Conservation (phyloP, 2,329 filamentous ascomycete species). For the Curvularia eragrostidis region DNA sequence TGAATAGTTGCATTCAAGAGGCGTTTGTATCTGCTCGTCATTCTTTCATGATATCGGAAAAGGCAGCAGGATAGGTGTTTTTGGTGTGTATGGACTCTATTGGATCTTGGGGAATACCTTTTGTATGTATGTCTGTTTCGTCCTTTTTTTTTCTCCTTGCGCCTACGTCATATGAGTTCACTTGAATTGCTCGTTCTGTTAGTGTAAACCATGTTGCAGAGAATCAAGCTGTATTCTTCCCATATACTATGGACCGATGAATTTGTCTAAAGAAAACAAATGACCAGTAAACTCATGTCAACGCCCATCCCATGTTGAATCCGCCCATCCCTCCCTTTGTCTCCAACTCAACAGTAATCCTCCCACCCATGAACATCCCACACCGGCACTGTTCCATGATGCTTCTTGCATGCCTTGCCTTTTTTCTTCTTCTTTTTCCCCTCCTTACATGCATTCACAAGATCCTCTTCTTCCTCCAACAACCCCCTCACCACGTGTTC, state of each 20-base stretch:
- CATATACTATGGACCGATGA: neutral
- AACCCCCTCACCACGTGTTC: neutral
- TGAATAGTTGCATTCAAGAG: conserved; percentile 14
- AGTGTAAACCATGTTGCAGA: neutral
- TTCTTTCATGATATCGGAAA: conserved; percentile 7
- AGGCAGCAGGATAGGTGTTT: conserved; percentile 23
- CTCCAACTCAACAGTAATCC: neutral
- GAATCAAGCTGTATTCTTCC: neutral
- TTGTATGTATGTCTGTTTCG: conserved; percentile 14
- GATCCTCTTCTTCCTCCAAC: neutral
- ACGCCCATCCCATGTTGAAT: neutral
- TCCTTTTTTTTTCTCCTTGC: neutral
- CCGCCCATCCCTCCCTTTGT: no score
- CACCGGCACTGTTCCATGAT: neutral
- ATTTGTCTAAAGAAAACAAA: neutral
- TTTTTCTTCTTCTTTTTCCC: neutral
- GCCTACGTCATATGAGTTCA: neutral
- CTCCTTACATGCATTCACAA: neutral
- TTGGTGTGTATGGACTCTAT: conserved; percentile 17
- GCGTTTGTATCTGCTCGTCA: conserved; percentile 18
- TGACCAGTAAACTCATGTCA: neutral
- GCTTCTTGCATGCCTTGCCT: neutral
- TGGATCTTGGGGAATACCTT: conserved; percentile 24
- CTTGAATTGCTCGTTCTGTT: neutral
- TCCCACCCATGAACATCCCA: neutral